Evolutionary conservation across 2,329 filamentous ascomycete genomes (phyloP).

Genomic region (Colletotrichum lindemuthianum): DNA sequence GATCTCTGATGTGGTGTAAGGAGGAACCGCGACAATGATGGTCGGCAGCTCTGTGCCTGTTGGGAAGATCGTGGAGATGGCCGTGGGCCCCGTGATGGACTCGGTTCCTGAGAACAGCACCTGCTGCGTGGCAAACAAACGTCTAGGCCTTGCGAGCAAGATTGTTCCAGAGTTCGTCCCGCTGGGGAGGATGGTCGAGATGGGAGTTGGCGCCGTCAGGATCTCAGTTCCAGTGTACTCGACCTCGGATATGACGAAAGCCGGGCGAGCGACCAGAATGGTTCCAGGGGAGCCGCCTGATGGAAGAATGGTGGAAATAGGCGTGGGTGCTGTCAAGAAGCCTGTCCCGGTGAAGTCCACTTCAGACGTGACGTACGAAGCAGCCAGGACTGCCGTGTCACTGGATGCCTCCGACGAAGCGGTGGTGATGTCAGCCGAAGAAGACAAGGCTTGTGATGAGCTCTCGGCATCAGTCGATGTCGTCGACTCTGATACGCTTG

Average conservation of each 20-base stretch:
- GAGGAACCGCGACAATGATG: slow-evolving; percentile 3
- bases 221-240: neutral
- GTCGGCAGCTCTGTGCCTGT: slow-evolving; percentile 25
- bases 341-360: slow-evolving; percentile 4
- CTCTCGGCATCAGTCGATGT: too few relatives aligned
- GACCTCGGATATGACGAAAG: neutral
- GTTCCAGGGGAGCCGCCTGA: neutral
- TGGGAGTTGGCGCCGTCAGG: neutral
- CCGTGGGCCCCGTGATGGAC: slow-evolving; percentile 6
- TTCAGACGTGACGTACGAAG: slow-evolving; percentile 11
- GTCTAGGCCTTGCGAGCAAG: neutral
- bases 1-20: slow-evolving; percentile 11
- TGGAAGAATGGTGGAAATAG: slow-evolving; percentile 1
- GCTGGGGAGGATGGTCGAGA: neutral
- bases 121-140: neutral
- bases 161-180: slow-evolving; percentile 2
- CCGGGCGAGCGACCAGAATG: neutral
- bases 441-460: too few relatives aligned
- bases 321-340: slow-evolving; percentile 9
- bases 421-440: too few relatives aligned
- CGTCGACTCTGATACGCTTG: neutral
- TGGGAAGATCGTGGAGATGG: slow-evolving; percentile 20
- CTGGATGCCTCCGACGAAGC: too few relatives aligned
- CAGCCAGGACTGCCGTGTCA: neutral
- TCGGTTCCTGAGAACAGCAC: neutral